A percentile compares a stretch with the other conserved stretches of the same genome.
phyloP scores from a whole-genome alignment of 192 early-diverging fungal species.

The Mortierella hygrophila region DNA sequence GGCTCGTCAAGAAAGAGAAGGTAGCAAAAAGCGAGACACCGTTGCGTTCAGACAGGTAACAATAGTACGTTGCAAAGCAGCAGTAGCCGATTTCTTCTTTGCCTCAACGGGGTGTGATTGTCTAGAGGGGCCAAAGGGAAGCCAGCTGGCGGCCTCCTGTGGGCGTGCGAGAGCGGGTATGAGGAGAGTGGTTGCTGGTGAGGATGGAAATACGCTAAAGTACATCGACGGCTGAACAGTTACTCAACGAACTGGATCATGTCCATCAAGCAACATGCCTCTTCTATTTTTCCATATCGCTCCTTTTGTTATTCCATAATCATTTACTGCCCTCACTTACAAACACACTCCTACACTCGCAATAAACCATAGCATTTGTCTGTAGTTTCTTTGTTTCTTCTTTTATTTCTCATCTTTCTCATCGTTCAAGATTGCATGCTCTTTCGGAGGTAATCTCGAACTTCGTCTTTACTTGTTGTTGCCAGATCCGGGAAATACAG shows the following conservation, averaged over 20 bases:
- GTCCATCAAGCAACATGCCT: too few species aligned
- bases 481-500: slow-evolving; percentile 51
- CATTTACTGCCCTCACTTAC: background rate
- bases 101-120: background rate
- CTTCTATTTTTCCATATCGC: background rate
- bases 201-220: background rate
- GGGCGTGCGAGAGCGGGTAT: background rate
- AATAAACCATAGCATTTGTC: background rate
- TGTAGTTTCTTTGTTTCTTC: background rate
- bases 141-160: background rate
- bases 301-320: background rate
- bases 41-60: background rate
- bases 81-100: background rate
- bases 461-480: slow-evolving; percentile 37
- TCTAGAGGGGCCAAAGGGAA: background rate
- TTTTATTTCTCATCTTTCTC: background rate
- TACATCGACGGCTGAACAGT: background rate
- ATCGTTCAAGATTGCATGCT: background rate
- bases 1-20: background rate
- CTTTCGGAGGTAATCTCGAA: slow-evolving; percentile 20
- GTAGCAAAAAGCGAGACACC: background rate
- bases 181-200: background rate
- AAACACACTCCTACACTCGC: background rate
- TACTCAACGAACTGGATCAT: background rate
- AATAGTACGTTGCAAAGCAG: background rate